Base-by-base conservation (phyloP, 2,329 filamentous ascomycete genomes). In the Esteya vermicola region DNA sequence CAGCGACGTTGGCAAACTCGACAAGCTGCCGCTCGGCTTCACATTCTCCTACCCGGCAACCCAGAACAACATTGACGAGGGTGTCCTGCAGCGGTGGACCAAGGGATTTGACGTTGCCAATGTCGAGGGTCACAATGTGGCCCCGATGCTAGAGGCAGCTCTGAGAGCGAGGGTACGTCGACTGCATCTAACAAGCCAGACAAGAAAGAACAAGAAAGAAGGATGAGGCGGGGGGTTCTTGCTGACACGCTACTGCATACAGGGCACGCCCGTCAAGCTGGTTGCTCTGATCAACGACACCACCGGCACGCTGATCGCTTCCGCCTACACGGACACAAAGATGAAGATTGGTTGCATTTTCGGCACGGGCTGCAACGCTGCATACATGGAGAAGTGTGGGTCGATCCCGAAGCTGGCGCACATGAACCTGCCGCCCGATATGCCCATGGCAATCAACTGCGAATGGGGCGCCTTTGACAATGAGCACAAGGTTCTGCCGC, bases 271-370 rank as follows among this genome's bases (percentile, higher is more conserved):
- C 35, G 93, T 96, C 63, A 93, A 88, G 64, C 69, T 96, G 42
- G 83, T 82, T 20, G 91, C 91, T 27, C 64, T 98, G 58, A 91
- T 96, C 64, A 98, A 98, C 59, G 91, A 98, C 59, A 98, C 91
- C 36, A 96, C 89, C 16, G 91, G 91, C 52, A 98, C 91, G 25
- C 68, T 98, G 53, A 93, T 98, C 54, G 91, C 91, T 45, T 96
- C 89, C 21, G 81, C 85, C 23, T 98, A 98, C 63, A 96, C 89
- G n/a, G 88, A 98, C 57, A 67, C 79, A 34, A 76, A 79, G 50
- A 93, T 95, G 75, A 86, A 78, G 63, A 91, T 96, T 53, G 91
- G 91, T 41, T 95, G 89, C 62, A 98, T 98, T 56, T 98, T 98
- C 54, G 91, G 91, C 52, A 98, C 91, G 12, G 91, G 91, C 44